Conservation (phyloP, 1,139 yeast species). For the Blastobotrys persicus region DNA sequence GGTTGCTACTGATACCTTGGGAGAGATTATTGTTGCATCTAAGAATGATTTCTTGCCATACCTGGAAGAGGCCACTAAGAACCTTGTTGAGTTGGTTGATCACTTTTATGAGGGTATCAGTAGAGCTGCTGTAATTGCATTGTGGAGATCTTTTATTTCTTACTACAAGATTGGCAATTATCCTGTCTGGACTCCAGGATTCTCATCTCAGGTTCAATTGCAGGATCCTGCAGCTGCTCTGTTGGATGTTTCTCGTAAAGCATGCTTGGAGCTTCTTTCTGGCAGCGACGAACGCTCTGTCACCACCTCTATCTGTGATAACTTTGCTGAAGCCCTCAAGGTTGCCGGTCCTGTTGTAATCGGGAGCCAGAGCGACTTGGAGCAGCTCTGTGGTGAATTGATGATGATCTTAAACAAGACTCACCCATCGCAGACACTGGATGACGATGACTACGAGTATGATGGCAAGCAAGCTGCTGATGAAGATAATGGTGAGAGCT, state of each 20-base stretch:
- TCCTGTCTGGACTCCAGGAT: slow-evolving; percentile 64
- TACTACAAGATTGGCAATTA: slow-evolving; percentile 50
- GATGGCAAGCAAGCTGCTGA: slow-evolving; percentile 50
- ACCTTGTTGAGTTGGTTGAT: slow-evolving; percentile 69
- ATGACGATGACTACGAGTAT: slow-evolving; percentile 57
- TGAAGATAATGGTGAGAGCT: slow-evolving; percentile 55
- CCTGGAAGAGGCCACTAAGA: slow-evolving; percentile 66
- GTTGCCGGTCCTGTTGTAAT: slow-evolving; percentile 72
- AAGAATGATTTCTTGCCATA: slow-evolving; percentile 76
- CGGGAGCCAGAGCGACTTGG: slow-evolving; percentile 57
- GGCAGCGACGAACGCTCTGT: slow-evolving; percentile 79
- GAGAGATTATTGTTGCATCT: slow-evolving; percentile 85
- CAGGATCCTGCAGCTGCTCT: slow-evolving; percentile 50
- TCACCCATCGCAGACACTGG: slow-evolving; percentile 74
- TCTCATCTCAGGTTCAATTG: slow-evolving; percentile 46
- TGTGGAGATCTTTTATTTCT: slow-evolving; percentile 81
- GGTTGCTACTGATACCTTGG: slow-evolving; percentile 90
- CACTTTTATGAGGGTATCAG: slow-evolving; percentile 86
- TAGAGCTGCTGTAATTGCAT: slow-evolving; percentile 75
- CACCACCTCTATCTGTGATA: slow-evolving; percentile 78
- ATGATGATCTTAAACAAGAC: slow-evolving; percentile 71
- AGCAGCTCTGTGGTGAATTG: slow-evolving; percentile 65
- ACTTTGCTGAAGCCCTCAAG: slow-evolving; percentile 65
- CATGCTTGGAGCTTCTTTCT: slow-evolving; percentile 60
- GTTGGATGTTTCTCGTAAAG: slow-evolving; percentile 62